phyloP scores from a whole-genome alignment of 208 protist genomes.

The Acanthamoeba lenticulata region DNA sequence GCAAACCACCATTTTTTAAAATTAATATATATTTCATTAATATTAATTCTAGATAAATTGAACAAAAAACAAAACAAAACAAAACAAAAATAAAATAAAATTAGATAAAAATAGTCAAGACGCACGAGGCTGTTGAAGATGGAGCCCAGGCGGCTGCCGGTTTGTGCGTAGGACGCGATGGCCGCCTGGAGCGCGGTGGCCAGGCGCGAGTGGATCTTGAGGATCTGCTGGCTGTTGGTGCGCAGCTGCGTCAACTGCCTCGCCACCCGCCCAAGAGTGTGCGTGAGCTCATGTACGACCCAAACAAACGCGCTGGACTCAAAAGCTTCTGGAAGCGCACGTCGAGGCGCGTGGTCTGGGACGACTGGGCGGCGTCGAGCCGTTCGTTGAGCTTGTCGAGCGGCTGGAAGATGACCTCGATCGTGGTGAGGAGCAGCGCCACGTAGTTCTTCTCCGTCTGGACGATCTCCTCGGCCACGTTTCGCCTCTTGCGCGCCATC shows the following conservation, averaged over 20 bases:
- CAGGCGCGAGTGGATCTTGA: not conserved
- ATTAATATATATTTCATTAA: too few species aligned
- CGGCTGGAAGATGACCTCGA: not conserved
- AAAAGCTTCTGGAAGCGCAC: not conserved
- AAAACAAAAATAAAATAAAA: too few species aligned
- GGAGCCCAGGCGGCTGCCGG: not conserved
- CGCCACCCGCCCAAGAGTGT: not conserved
- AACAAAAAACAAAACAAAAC: too few species aligned
- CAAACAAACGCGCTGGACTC: not conserved
- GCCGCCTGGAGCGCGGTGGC: not conserved
- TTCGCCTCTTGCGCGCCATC: not conserved
- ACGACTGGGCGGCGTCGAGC: not conserved
- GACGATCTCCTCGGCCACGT: not conserved
- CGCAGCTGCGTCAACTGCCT: not conserved
- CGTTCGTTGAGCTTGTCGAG: not conserved
- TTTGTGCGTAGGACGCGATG: not conserved
- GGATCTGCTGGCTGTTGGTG: not conserved
- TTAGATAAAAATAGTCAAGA: too few species aligned
- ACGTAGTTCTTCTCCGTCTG: slow-evolving; percentile 18
- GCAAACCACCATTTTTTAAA: too few species aligned
- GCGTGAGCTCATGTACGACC: not conserved
- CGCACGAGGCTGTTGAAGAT: not conserved
- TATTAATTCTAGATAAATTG: too few species aligned
- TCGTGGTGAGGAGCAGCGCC: not conserved
- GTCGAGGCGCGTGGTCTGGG: not conserved